phyloP scores from a whole-genome alignment of 2,329 filamentous ascomycete species.

The Moelleriella libera region DNA sequence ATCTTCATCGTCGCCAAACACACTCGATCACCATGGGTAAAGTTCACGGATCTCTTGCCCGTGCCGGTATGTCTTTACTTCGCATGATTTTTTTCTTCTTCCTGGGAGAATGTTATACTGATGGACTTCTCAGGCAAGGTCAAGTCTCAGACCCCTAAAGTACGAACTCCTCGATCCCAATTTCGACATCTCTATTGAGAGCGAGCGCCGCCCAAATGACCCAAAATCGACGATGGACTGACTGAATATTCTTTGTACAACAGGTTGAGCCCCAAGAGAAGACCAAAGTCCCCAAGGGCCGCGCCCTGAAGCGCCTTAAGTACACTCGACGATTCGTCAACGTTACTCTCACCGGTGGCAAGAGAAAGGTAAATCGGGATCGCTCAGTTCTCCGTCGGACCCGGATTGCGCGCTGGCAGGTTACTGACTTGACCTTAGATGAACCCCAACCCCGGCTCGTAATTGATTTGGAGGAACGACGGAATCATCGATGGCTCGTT shows the following conservation, averaged over 20 bases:
- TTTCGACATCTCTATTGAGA: background rate
- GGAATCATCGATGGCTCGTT: too few species aligned
- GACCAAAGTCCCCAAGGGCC: slow-evolving; percentile 92
- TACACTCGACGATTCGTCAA: slow-evolving; percentile 98
- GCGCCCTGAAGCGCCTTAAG: slow-evolving; percentile 89
- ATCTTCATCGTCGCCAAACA: slow-evolving; percentile 19
- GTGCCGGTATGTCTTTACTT: slow-evolving; percentile 42
- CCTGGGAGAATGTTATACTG: slow-evolving; percentile 11
- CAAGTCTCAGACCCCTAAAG: slow-evolving; percentile 92
- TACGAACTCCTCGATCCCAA: slow-evolving; percentile 28
- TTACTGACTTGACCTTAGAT: slow-evolving; percentile 36
- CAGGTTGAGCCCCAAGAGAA: slow-evolving; percentile 87
- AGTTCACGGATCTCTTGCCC: slow-evolving; percentile 86
- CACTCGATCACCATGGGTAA: slow-evolving; percentile 61
- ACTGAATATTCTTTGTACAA: slow-evolving; percentile 9
- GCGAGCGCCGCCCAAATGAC: slow-evolving; percentile 6
- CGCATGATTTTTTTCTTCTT: slow-evolving; percentile 3
- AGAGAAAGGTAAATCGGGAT: slow-evolving; percentile 67
- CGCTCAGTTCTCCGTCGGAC: background rate
- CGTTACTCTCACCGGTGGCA: slow-evolving; percentile 92
- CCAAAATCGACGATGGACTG: slow-evolving; percentile 8
- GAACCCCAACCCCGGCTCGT: slow-evolving; percentile 74
- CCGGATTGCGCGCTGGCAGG: background rate
- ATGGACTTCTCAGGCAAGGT: slow-evolving; percentile 65
- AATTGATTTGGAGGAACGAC: slow-evolving; percentile 16